These are phyloP conservation scores for Hymenoscyphus scutula DNA, from an alignment of 2,329 filamentous ascomycete genomes.

Conservation along the genomic window DNA sequence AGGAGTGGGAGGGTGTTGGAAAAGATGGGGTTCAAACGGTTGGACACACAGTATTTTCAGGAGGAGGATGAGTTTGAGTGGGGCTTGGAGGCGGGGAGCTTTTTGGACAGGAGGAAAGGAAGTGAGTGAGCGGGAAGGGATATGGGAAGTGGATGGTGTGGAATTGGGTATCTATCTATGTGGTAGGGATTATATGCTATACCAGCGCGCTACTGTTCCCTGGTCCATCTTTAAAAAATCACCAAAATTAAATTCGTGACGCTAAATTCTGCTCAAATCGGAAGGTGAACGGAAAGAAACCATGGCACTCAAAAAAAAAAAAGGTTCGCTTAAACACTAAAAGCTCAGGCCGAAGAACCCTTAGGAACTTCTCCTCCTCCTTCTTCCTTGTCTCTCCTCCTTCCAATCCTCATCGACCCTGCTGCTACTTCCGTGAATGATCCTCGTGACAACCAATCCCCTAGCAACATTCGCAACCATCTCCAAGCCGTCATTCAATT, in stretches of 20 bases:
- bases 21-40: slow-evolving; percentile 28
- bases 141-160: no score
- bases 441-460: slow-evolving; percentile 10
- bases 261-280: no score
- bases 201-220: no score
- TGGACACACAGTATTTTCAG: background rate
- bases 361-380: slow-evolving; percentile 6
- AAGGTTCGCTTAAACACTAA: no score
- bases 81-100: background rate
- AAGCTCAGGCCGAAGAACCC: background rate
- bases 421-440: slow-evolving; percentile 6
- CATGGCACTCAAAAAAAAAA: no score
- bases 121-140: no score
- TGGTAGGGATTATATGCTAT: no score
- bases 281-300: no score
- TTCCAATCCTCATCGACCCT: slow-evolving; percentile 4
- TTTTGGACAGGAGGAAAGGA: background rate
- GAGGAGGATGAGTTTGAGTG: slow-evolving; percentile 10
- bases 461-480: slow-evolving; percentile 9
- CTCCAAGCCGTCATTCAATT: slow-evolving; percentile 8
- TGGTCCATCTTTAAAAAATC: no score
- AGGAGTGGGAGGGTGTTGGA: slow-evolving; percentile 28
- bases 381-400: slow-evolving; percentile 1
- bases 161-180: no score
- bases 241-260: no score